Percentiles rank a stretch among this genome's conserved stretches.
These are phyloP conservation scores for Tagetes erecta DNA, from an alignment of 129 eudicot genomes.

Conservation along the genomic window DNA sequence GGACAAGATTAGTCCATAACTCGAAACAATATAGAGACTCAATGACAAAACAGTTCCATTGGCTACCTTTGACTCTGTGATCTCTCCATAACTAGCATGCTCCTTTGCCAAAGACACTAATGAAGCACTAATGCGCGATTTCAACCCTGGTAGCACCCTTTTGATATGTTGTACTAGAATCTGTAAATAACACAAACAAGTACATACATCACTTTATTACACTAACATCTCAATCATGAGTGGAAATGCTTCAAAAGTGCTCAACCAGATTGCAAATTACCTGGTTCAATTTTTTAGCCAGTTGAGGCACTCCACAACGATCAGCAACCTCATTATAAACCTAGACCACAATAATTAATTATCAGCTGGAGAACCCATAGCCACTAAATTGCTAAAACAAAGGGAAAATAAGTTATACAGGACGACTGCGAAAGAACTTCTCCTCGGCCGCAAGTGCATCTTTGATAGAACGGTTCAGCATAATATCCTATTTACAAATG, in stretches of 20 bases:
- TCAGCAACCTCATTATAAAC: slow-evolving; percentile 93
- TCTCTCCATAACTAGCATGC: slow-evolving; percentile 95
- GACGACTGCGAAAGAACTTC: slow-evolving; percentile 92
- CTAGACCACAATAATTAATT: slow-evolving; percentile 37
- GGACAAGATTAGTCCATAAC: slow-evolving; percentile 1
- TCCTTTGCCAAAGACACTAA: slow-evolving; percentile 88
- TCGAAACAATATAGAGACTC: background rate
- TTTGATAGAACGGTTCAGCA: slow-evolving; percentile 68
- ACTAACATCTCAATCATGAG: slow-evolving; percentile 7
- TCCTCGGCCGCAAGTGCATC: slow-evolving; percentile 98
- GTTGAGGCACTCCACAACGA: slow-evolving; percentile 91
- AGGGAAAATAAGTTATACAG: slow-evolving; percentile 47
- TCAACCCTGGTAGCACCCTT: slow-evolving; percentile 68
- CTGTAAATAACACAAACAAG: slow-evolving; percentile 30
- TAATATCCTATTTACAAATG: slow-evolving; percentile 63
- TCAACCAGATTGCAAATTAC: slow-evolving; percentile 34
- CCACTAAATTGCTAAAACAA: background rate
- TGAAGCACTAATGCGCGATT: slow-evolving; percentile 64
- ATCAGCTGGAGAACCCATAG: slow-evolving; percentile 1
- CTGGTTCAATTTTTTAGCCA: slow-evolving; percentile 97
- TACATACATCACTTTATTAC: background rate
- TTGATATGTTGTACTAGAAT: slow-evolving; percentile 76
- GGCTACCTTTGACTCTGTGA: slow-evolving; percentile 74
- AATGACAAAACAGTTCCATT: slow-evolving; percentile 19
- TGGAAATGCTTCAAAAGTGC: background rate